Base-by-base conservation (phyloP, 2,329 filamentous ascomycete genomes). In the Pseudocercospora musae region DNA sequence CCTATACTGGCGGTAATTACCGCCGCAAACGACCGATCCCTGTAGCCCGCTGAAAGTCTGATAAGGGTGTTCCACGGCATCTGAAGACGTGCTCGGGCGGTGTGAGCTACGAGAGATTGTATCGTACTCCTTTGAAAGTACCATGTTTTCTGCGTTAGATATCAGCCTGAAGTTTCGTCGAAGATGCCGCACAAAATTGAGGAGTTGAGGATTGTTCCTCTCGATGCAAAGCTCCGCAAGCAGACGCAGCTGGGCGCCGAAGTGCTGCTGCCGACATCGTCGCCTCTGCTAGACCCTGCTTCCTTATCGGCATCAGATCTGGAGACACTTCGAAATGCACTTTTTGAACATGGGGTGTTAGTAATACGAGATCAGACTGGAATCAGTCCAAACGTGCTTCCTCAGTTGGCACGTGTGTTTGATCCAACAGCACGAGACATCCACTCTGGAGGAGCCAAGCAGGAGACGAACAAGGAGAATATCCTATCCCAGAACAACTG, bases 381-480 rank as follows among this genome's bases (percentile, higher is more conserved):
- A 20, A 53, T 69, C 20, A 25, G 65, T 29, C 67, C 67, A 10
- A 48, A 57, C 15, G 44, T 62, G 5, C 60, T 70, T 11, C 55
- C 59, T 11, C 33, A 67, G 33, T 27, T 70, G 3, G 65, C 65
- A 21, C 62, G 66, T 31, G 10, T 68, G 11, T 67, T 70, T 57
- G 67, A 70, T 31, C 52, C 62, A 8, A 57, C 60, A 15, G 62
- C 64, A 15, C 52, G 52, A 15, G 64, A 67, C 20, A 61, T 66
- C 10, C 67, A 70, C 58, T 69, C 67, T 11, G 67, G 67, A 9
- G 68, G 68, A 15, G 56, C 59, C 23, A 66, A 67, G 42, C 60
- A 65, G 40, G 63, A 69, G 3, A 68, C 57, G 4, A 65, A 70
- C 21, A 49, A 59, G 55, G 21, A 57, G 13, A 55, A 53, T n/a